Base-by-base conservation (phyloP, 805 yeast species). In the Candida verbasci region DNA sequence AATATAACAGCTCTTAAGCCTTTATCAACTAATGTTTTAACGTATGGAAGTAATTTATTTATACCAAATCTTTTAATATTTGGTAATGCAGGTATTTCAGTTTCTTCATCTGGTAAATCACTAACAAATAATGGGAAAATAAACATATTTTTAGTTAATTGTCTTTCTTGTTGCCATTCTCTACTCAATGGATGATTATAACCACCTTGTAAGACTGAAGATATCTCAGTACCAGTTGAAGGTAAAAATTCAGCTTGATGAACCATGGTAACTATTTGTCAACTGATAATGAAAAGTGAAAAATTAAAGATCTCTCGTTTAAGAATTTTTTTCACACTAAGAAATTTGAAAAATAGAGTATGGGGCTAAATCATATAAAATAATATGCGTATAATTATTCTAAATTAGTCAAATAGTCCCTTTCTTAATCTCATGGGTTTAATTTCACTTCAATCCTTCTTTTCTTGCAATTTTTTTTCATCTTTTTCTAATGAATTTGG, bases 61-160 rank as follows among this genome's bases (percentile, higher is more conserved):
- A 86, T 65, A 43, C 98, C 98, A 63, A 78, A 80, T 49, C 97
- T 71, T 55, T 78, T 85, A 60, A 89, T 93, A 51, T 85, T 83
- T 23, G 98, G 98, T 44, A 93, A 68, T 10, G 95, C 76, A 4
- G 77, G 78, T 45, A 93, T 86, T 1, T 55, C 62, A 4, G 76
- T 68, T 50, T 83, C 95, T 47, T 85, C 97, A 39, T 93, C 91
- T 29, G 81, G 82, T 24, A 71, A 62, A 52, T 87, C 96, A 22
- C 88, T 72, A 37, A 93, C 72, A 56, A 93, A 93, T 15, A 93
- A 70, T 10, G 98, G 98, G 65, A 84, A 89, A 42, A 93, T 87
- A 54, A 93, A 82, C 94, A 86, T 85, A 56, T 75, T 81, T 60
- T 93, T 93, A 22, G 82, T 72, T 38, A 93, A 71, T 58, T 80